These are phyloP conservation scores for Bryoerythrophyllum caledonicum DNA, from an alignment of 225 moss, liverwort and hornwort species.

Conservation along the genomic window DNA sequence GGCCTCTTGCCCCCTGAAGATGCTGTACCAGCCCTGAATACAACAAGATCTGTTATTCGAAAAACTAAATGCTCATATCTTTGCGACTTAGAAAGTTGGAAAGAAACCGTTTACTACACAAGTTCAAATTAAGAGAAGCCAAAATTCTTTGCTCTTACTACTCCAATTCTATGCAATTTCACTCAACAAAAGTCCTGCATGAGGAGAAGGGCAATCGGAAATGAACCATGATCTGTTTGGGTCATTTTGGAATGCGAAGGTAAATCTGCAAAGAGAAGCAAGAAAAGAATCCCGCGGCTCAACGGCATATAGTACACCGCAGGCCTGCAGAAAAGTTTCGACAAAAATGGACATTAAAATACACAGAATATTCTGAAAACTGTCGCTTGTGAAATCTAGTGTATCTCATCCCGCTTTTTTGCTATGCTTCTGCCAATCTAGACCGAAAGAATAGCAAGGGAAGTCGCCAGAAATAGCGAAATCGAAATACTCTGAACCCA, in stretches of 20 bases:
- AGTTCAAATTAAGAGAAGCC: background rate
- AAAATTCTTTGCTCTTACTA: background rate
- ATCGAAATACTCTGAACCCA: conserved; percentile 14
- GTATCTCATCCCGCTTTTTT: conserved; percentile 13
- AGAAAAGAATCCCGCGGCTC: conserved; percentile 94
- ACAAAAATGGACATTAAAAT: conserved; percentile 19
- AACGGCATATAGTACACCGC: conserved; percentile 87
- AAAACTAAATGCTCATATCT: conserved; percentile 27
- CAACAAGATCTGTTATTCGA: conserved; percentile 18
- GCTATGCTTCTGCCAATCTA: conserved; percentile 1
- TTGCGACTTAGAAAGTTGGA: conserved; percentile 13
- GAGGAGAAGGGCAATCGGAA: conserved; percentile 7
- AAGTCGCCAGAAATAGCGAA: conserved; percentile 11
- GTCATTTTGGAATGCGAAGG: conserved; percentile 69
- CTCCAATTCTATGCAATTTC: background rate
- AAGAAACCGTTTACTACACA: background rate
- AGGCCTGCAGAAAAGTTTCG: conserved; percentile 57
- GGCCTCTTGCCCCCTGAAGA: conserved; percentile 64
- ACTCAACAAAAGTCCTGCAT: conserved; percentile 6
- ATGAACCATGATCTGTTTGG: conserved; percentile 57
- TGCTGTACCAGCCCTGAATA: conserved; percentile 55
- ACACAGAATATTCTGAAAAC: background rate
- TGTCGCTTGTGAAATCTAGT: background rate
- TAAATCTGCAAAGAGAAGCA: conserved; percentile 91
- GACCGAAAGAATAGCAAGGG: conserved; percentile 1